Evolutionary conservation across 139 green algal genomes (phyloP), one percentile per base, ranked within the genome.

Genomic region (Micractinium conductrix): DNA sequence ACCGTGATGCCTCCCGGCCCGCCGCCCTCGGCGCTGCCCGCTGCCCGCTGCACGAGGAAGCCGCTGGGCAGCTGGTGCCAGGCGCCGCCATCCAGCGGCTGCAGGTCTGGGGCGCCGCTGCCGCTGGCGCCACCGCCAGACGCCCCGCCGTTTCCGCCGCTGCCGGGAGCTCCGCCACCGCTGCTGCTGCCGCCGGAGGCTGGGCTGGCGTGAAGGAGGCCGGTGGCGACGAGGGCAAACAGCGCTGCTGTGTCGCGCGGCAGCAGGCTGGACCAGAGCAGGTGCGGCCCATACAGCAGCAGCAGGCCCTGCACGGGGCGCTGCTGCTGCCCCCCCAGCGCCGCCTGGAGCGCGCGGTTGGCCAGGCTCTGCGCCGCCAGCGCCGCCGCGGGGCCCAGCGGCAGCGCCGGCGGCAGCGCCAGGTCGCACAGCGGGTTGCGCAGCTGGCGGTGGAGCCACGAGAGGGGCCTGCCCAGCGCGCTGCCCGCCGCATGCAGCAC

Each of bases 191-290:
- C 43, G 24, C 4, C 9, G 40, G 37, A 33, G 24, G 42, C 6
- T 63, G 78, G 42, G 78, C 33, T 62, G 42, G 78, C 78, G 44
- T 88, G 83, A 65, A 88, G 78, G 83, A 90, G 63, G 30, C 83
- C 74, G 2, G 63, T 65, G 42, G 72, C 60, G 6, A 82, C 38
- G 45, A 91, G 50, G 19, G 68, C 50, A 69, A 79, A 78, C 55
- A 91, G 37, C 0, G 78, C 69, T 8, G 62, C 76, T 0, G 78
- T 88, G 67, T 91, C 88, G 19, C 55, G 69, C 30, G 55, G 69
- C 10, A 48, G 24, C 71, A 91, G 71, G 26, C 53, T 83, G 81
- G 71, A 89, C 83, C 82, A 89, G 45, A 91, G 40, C 42, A 85
- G 30, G 53, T 73, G 60, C 1, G 80, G 87, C n/a, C 79, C 75